phyloP scores from a whole-genome alignment of 805 yeast species.

The Candida quercuum region DNA sequence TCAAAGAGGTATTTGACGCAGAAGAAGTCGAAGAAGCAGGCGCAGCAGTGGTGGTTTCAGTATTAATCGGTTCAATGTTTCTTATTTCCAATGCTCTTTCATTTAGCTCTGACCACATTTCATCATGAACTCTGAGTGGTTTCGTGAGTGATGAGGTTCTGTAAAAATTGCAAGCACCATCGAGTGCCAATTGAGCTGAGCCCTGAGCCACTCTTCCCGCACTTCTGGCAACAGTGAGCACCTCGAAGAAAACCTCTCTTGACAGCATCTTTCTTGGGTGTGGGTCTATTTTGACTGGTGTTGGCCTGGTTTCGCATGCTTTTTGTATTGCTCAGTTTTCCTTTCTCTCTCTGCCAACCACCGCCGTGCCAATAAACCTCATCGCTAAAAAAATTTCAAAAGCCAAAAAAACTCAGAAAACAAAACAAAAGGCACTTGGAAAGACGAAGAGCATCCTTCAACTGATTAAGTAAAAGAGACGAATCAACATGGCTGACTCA shows the following conservation, averaged over 20 bases:
- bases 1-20: neutral
- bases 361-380: neutral
- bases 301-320: no score
- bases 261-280: no score
- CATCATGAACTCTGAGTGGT: slow-evolving; percentile 19
- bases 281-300: no score
- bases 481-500: slow-evolving; percentile 9
- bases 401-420: neutral
- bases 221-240: slow-evolving; percentile 13
- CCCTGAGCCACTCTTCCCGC: slow-evolving; percentile 13
- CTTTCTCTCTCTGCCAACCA: neutral
- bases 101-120: slow-evolving; percentile 18
- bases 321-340: no score
- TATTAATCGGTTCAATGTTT: neutral
- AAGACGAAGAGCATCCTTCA: neutral
- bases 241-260: slow-evolving; percentile 16
- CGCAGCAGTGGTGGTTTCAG: slow-evolving; percentile 1
- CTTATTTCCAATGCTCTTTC: slow-evolving; percentile 7
- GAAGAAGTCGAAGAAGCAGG: slow-evolving; percentile 2
- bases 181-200: slow-evolving; percentile 5
- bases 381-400: neutral
- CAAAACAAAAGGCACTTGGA: neutral
- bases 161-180: slow-evolving; percentile 15
- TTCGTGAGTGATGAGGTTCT: slow-evolving; percentile 18
- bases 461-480: neutral